These are phyloP conservation scores for Diphasiastrum complanatum DNA, from an alignment of 83 land plant genomes.

Conservation along the genomic window DNA sequence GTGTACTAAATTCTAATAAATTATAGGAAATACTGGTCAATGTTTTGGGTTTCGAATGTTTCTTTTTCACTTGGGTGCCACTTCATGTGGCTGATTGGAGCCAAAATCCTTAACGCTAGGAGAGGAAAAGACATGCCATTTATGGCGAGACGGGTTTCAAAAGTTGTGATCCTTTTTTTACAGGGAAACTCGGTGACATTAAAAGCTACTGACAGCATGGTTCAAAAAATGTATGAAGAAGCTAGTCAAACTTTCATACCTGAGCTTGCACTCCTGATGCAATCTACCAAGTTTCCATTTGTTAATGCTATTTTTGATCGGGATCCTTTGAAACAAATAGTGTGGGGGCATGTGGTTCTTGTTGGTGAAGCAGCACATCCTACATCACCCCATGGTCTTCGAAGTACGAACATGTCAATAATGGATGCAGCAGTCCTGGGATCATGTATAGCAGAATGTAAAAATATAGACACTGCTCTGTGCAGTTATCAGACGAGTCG, in stretches of 20 bases:
- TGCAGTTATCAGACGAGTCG: slow-evolving; percentile 45
- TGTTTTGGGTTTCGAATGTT: too few species aligned
- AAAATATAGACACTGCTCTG: slow-evolving; percentile 36
- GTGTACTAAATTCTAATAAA: too few species aligned
- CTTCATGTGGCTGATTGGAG: too few species aligned
- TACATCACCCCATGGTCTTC: slow-evolving; percentile 70
- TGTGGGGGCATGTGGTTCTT: slow-evolving; percentile 61
- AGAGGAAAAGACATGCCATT: too few species aligned
- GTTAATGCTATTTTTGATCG: slow-evolving; percentile 64
- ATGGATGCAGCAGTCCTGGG: slow-evolving; percentile 64
- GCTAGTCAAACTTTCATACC: slow-evolving; percentile 52
- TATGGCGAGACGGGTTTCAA: too few species aligned
- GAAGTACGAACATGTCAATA: slow-evolving; percentile 92
- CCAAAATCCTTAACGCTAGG: too few species aligned
- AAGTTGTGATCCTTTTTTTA: too few species aligned
- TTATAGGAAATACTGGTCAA: too few species aligned
- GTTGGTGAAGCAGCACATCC: slow-evolving; percentile 92
- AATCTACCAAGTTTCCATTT: slow-evolving; percentile 62
- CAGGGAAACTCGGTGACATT: slow-evolving; percentile 69
- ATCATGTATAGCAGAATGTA: slow-evolving; percentile 43
- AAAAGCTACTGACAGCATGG: slow-evolving; percentile 40
- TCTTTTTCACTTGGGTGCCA: too few species aligned
- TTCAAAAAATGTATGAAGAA: slow-evolving; percentile 38
- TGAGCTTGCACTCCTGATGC: slow-evolving; percentile 49
- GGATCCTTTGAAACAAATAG: slow-evolving; percentile 44